Evolutionary conservation across 192 early-diverging fungal genomes (phyloP), one percentile per base, ranked within the genome.

Genomic region (Rhizophlyctis rosea): DNA sequence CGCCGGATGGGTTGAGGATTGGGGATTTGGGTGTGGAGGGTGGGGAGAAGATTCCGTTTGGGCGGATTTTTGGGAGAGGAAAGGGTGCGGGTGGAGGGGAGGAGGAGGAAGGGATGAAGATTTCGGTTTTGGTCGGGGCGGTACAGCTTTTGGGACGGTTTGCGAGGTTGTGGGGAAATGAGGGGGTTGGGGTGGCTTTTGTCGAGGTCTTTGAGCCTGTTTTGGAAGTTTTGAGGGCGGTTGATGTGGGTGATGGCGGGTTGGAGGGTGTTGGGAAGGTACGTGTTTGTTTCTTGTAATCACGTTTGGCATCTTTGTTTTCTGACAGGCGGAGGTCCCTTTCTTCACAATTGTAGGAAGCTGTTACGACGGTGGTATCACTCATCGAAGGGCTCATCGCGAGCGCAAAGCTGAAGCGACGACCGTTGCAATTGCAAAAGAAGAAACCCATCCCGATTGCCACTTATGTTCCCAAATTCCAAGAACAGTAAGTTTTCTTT

Each of bases 391-490:
- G 66, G 4, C 29, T 68, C 18, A 21, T 68, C n/a, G 32, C 44
- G 14, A 64, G 54, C 52, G 49, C 64, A 1, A 18, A 23, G 18
- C 61, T 77, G 44, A 72, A 70, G 44, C 62, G 93, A 14, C 67
- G 60, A 52, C 93, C 94, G 0, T 71, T 99, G 5, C 81, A 81
- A 50, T 62, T 97, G 72, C 97, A 98, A 72, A 75, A 85, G 47
- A 87, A 91, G 69, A 85, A 86, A 53, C 90, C 94, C 25, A 80
- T 97, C 53, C 86, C 97, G 3, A 91, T 99, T 64, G 76, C 79
- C 1, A 85, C 93, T 4, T 90, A 87, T 53, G 79, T 89, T 50
- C 97, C 97, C 49, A 94, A 94, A 74, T 99, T 98, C 74, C 84
- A 95, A 64, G 80, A 87, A 50, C 78, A 80, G 59, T 83, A 67